phyloP scores from a whole-genome alignment of 208 protist genomes.

The Trypanosoma melophagium region DNA sequence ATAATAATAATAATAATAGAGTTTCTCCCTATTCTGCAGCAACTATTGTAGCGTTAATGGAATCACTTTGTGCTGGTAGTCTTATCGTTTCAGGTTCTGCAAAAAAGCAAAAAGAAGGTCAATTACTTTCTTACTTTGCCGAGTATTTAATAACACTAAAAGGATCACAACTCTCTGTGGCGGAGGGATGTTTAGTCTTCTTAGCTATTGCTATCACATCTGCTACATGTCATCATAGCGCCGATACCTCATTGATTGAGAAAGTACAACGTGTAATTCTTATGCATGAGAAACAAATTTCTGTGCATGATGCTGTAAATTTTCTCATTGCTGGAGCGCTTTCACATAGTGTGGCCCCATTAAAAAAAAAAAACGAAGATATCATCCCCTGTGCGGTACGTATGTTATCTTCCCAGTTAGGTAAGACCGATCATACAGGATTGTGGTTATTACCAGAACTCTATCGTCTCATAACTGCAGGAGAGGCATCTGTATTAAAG shows the following conservation, averaged over 20 bases:
- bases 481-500: constrained; percentile 24
- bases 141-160: not conserved
- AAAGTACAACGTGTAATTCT: constrained; percentile 34
- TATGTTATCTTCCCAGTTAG: constrained; percentile 25
- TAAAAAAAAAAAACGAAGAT: constrained; percentile 13
- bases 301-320: constrained; percentile 29
- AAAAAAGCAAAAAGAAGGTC: not conserved
- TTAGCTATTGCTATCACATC: not conserved
- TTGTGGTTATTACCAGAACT: constrained; percentile 31
- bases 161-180: constrained; percentile 1
- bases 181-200: constrained; percentile 1
- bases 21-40: not conserved
- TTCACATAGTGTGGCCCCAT: not conserved
- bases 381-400: constrained; percentile 23
- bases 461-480: constrained; percentile 30
- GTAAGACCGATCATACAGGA: constrained; percentile 31
- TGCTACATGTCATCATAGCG: not conserved
- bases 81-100: not conserved
- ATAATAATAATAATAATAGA: not conserved
- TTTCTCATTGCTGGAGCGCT: constrained; percentile 24
- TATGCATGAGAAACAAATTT: constrained; percentile 25
- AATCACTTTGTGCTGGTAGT: constrained; percentile 4
- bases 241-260: not conserved
- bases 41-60: not conserved
- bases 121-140: constrained; percentile 1